Conservation (phyloP, 176 grass and related monocot genomes). For the Chloris gayana region DNA sequence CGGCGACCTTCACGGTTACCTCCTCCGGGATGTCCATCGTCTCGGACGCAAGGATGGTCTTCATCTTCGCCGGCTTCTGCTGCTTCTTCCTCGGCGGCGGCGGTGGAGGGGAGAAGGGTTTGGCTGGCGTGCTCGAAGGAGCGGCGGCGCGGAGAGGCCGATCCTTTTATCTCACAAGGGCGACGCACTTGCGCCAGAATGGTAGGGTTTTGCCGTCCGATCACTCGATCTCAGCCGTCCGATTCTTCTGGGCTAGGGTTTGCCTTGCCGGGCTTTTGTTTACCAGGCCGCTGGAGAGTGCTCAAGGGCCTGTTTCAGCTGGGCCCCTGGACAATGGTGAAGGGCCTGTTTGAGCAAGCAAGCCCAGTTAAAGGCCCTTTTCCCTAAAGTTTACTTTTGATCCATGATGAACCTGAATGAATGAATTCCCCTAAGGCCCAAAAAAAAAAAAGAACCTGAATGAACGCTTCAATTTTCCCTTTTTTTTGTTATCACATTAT, state of each 20-base stretch:
- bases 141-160: neutral
- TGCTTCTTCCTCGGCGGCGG: slow-evolving; percentile 3
- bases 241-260: neutral
- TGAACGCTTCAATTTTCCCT: too few species aligned
- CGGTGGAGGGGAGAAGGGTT: neutral
- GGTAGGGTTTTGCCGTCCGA: slow-evolving; percentile 27
- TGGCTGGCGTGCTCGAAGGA: neutral
- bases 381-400: neutral
- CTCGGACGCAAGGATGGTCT: slow-evolving; percentile 84
- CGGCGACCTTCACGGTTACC: slow-evolving; percentile 64
- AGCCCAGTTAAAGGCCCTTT: too few species aligned
- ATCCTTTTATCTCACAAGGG: neutral
- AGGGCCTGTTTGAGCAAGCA: too few species aligned
- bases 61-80: slow-evolving; percentile 49
- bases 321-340: too few species aligned
- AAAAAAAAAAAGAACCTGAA: too few species aligned
- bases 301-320: too few species aligned
- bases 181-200: too few species aligned
- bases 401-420: neutral
- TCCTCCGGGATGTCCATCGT: slow-evolving; percentile 86
- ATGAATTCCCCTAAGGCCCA: too few species aligned
- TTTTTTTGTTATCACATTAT: too few species aligned
- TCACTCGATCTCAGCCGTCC: neutral
- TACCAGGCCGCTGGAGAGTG: neutral
- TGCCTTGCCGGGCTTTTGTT: neutral